phyloP scores from a whole-genome alignment of 1,139 yeast genomes.

The Meyerozyma smithsonii region DNA sequence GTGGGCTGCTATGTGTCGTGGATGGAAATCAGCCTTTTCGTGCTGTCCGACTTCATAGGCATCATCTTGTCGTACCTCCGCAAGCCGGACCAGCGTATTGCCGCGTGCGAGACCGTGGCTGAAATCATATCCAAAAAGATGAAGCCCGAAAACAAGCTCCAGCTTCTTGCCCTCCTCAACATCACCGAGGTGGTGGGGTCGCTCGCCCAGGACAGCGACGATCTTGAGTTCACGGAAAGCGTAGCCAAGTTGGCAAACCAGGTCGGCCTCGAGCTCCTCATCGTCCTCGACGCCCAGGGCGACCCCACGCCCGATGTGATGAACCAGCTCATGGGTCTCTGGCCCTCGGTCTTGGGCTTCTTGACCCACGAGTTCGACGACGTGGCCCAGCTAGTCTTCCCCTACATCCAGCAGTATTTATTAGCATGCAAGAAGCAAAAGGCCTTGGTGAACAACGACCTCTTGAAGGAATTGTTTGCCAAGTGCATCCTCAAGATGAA shows the following conservation, averaged over 20 bases:
- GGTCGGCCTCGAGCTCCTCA: constrained; percentile 70
- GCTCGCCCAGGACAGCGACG: constrained; percentile 33
- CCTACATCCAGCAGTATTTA: constrained; percentile 72
- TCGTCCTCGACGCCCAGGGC: constrained; percentile 52
- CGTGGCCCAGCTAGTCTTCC: constrained; percentile 75
- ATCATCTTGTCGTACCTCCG: constrained; percentile 61
- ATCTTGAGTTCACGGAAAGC: constrained; percentile 71
- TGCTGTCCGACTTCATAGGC: constrained; percentile 60
- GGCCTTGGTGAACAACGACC: constrained; percentile 32
- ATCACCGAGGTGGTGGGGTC: constrained; percentile 52
- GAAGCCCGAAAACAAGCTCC: constrained; percentile 82
- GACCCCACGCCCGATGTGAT: constrained; percentile 40
- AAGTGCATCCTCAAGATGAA: constrained; percentile 76
- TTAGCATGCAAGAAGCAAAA: constrained; percentile 60
- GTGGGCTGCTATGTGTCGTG: constrained; percentile 89
- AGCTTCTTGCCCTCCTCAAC: constrained; percentile 65
- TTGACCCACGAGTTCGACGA: constrained; percentile 85
- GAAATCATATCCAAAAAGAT: constrained; percentile 89
- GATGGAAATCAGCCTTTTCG: constrained; percentile 85
- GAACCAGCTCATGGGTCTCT: constrained; percentile 36
- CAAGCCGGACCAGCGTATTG: constrained; percentile 39
- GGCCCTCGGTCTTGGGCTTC: constrained; percentile 71
- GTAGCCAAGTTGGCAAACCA: constrained; percentile 71
- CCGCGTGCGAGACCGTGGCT: constrained; percentile 68
- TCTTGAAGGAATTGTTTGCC: constrained; percentile 59